Evolutionary conservation across 2,329 filamentous ascomycete species (phyloP), one percentile per base, ranked within the genome.

Genomic region (Ceratocystis cubensis): DNA sequence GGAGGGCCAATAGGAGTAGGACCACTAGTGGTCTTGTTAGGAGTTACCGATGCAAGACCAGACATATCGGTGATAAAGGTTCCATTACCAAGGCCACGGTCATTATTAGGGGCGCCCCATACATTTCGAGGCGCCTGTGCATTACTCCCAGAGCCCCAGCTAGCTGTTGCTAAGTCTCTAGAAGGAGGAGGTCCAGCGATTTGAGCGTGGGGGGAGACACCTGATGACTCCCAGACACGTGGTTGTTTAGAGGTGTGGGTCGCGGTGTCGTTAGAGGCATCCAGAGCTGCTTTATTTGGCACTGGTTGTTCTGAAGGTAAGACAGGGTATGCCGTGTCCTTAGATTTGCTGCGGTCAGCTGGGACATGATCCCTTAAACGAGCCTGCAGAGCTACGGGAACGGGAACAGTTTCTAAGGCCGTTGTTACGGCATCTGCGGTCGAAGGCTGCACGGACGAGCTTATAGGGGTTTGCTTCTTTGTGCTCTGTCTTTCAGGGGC

Each of bases 1-100:
- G 77, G 77, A 8, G 76, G 76, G 10, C 74, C 77, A 62, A 79
- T 78, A 15, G 78, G 82, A 0, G 79, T 76, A 1, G 81, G 81
- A 10, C 77, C 76, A 61, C 75, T 70, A 15, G 72, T 41, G 70
- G 22, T 15, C 53, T 57, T 57, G 6, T 13, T 30, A 1, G 53
- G 53, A n/a, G 53, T 5, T 17, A 75, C 67, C 72, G 75, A 66
- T 71, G 74, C 62, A 8, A 70, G 67, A 10, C 72, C 44, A 3
- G 78, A 74, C 64, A 87, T 78, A 70, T 85, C 83, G 13, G 83
- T 80, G 66, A 82, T 84, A 71, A 92, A 92, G 0, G 88, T 90
- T 56, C 88, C 88, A 73, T 92, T 92, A 2, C 88, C 88, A 22
- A 92, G 84, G 10, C 84, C 85, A 65, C 85, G 82, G 70, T 89